Evolutionary conservation across 2,329 filamentous ascomycete species (phyloP), one percentile per base, ranked within the genome.

Genomic region (Hypoxylon sp.): DNA sequence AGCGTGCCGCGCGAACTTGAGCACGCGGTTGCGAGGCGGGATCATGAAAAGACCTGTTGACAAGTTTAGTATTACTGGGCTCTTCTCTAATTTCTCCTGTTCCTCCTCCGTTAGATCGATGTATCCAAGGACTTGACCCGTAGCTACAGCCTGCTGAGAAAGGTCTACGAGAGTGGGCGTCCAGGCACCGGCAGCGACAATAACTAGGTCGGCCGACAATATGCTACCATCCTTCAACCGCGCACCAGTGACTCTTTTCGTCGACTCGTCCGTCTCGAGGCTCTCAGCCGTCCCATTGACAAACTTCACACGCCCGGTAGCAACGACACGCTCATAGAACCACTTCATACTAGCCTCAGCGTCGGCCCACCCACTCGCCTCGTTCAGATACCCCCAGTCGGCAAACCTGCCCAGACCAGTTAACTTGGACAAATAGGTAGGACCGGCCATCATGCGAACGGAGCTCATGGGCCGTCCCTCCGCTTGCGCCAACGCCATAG

Each of bases 161-260:
- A 98, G 83, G 79, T 97, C 92, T 62, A 98, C 82, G 22, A 98
- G 85, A 1, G 87, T 86, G 2, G 90, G 88, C 1, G 92, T 93
- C 94, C 95, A 98, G 3, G 95, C 94, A 14, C 95, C 95, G 0
- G 94, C 90, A 0, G 95, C 94, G 2, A 97, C 85, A 61, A 98
- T 84, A 35, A 92, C 90, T 6, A 97, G 84, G 65, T 93, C 92
- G 1, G 92, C 92, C 3, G 80, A 81, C 5, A 93, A 70, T 9
- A 77, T 81, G 5, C 79, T 78, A 1, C 84, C 85, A 67, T 87
- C 81, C 1, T 75, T 74, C 10, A 92, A 80, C n/a, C 81, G 83
- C 22, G 84, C 92, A 35, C 92, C 92, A 0, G 84, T 83, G n/a
- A 87, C 81, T 48, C 74, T 78, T 46, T 78, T 77, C 13, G 77